phyloP scores from a whole-genome alignment of 192 early-diverging fungal genomes.

The Coemansia sp. region DNA sequence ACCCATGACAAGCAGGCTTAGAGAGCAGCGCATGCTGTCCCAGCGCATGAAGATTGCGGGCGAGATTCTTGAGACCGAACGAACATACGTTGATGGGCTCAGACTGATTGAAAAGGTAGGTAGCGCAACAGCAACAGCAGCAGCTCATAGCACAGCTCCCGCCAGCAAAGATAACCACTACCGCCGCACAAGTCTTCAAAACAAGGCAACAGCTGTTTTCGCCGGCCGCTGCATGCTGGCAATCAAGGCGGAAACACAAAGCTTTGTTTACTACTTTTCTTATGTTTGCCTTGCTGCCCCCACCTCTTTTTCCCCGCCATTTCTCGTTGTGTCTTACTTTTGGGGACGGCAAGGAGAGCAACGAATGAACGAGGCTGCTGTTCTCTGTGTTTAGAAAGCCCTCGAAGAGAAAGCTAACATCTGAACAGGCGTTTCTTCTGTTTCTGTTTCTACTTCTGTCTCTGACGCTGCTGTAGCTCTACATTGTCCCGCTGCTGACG shows the following conservation, averaged over 20 bases:
- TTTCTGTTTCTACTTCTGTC: background rate
- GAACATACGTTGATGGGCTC: conserved; percentile 83
- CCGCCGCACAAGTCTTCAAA: background rate
- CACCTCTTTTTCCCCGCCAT: conserved; percentile 8
- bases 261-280: conserved; percentile 15
- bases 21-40: conserved; percentile 16
- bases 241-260: background rate
- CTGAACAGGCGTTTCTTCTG: too few species aligned
- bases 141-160: background rate
- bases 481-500: conserved; percentile 43
- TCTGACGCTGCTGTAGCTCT: conserved; percentile 33
- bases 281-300: too few species aligned
- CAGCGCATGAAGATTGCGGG: conserved; percentile 63
- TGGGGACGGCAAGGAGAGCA: background rate
- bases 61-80: conserved; percentile 83
- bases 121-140: background rate
- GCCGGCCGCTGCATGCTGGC: background rate
- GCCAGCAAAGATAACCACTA: background rate
- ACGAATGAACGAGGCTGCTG: background rate
- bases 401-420: too few species aligned
- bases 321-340: background rate
- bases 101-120: conserved; percentile 53
- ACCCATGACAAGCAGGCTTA: background rate
- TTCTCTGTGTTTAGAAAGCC: too few species aligned
- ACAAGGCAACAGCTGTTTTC: background rate